Conservation (phyloP, 257 asterid genomes). For the Solanum lycopersicoides region DNA sequence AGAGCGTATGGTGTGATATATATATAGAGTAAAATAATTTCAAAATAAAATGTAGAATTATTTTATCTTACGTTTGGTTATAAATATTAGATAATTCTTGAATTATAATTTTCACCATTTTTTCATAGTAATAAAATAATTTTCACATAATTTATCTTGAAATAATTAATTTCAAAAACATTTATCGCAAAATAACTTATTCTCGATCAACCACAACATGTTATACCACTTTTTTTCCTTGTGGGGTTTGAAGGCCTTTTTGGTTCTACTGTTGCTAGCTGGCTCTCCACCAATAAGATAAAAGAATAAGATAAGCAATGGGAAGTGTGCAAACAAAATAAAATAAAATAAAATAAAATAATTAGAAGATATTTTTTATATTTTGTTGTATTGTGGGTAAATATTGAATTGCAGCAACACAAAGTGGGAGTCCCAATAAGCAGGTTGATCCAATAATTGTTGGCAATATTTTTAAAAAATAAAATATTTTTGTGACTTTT, state of each 20-base stretch:
- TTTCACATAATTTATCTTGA: neutral
- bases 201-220: neutral
- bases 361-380: neutral
- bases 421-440: slow-evolving; percentile 17
- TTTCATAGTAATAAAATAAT: no score
- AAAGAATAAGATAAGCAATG: neutral
- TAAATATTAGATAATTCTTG: no score
- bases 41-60: no score
- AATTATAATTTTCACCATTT: no score
- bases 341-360: neutral
- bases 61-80: no score
- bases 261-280: neutral
- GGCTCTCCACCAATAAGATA: neutral
- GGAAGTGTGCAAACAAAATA: neutral
- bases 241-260: neutral
- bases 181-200: neutral
- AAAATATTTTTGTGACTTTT: neutral
- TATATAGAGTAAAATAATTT: no score
- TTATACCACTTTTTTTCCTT: neutral
- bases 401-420: neutral
- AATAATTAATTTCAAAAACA: no score
- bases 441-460: slow-evolving; percentile 10
- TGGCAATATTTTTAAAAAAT: neutral
- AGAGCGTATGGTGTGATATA: neutral
- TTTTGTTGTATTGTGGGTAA: neutral